Evolutionary conservation across 2,329 filamentous ascomycete species (phyloP).

Genomic region (Sporothrix phasma): DNA sequence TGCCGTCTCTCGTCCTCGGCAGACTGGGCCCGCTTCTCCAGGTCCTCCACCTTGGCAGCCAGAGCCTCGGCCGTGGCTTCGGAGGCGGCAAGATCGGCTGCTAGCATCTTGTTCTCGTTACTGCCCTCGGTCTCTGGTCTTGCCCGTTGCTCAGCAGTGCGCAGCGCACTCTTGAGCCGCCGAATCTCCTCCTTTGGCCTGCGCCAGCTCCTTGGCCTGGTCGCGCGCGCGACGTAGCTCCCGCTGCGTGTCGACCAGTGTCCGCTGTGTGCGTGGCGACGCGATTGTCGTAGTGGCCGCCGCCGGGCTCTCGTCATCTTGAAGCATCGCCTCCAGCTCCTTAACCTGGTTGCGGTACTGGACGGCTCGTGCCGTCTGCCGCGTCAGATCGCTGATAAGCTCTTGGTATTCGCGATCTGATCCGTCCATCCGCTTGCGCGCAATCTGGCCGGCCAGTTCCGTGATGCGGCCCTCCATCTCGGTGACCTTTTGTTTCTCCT

Average conservation of each 20-base stretch:
- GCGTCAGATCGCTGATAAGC: constrained; percentile 43
- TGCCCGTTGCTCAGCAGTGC: constrained; percentile 36
- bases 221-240: constrained; percentile 45
- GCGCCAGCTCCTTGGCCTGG: constrained; percentile 42
- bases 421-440: constrained; percentile 28
- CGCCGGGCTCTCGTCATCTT: constrained; percentile 25
- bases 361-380: constrained; percentile 46
- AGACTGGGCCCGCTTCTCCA: constrained; percentile 25
- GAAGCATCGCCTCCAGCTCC: constrained; percentile 44
- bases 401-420: constrained; percentile 36
- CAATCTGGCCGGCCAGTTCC: constrained; percentile 49
- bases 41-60: constrained; percentile 22
- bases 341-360: constrained; percentile 51
- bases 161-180: constrained; percentile 41
- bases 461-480: constrained; percentile 54
- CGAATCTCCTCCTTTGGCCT: constrained; percentile 44
- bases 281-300: constrained; percentile 25
- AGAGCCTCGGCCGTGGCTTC: constrained; percentile 22
- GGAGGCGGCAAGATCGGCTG: constrained; percentile 24
- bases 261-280: constrained; percentile 42
- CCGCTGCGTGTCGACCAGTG: constrained; percentile 41
- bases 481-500: constrained; percentile 56
- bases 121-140: constrained; percentile 30
- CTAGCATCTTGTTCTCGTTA: constrained; percentile 28
- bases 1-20: constrained; percentile 25